phyloP scores from a whole-genome alignment of 2,329 filamentous ascomycete species.

The Colletotrichum tamarilloi region DNA sequence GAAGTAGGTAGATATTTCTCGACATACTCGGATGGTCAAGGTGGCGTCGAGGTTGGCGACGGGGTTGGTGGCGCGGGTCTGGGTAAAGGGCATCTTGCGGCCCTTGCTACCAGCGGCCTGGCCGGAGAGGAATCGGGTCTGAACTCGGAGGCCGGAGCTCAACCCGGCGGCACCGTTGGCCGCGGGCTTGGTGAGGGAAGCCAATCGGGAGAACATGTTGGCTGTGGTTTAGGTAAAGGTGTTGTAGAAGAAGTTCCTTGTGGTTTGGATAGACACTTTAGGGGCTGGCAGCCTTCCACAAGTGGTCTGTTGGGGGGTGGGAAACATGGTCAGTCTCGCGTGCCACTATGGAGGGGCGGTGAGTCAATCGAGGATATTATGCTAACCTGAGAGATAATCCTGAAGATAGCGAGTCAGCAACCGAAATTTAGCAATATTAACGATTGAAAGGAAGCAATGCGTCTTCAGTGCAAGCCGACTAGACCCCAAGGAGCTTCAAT shows the following conservation, averaged over 20 bases:
- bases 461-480: slow-evolving; percentile 1
- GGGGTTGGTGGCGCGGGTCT: slow-evolving; percentile 70
- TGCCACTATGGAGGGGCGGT: slow-evolving; percentile 46
- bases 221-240: slow-evolving; percentile 26
- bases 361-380: slow-evolving; percentile 49
- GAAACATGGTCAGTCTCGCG: slow-evolving; percentile 43
- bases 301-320: slow-evolving; percentile 55
- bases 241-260: slow-evolving; percentile 4
- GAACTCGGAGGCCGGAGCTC: slow-evolving; percentile 42
- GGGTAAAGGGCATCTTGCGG: slow-evolving; percentile 71
- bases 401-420: slow-evolving; percentile 59
- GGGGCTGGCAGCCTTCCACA: slow-evolving; percentile 63
- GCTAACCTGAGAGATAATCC: slow-evolving; percentile 83
- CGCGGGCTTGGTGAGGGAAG: slow-evolving; percentile 64
- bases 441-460: background rate
- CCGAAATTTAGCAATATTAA: slow-evolving; percentile 9
- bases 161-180: slow-evolving; percentile 56
- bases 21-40: slow-evolving; percentile 87
- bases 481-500: slow-evolving; percentile 7
- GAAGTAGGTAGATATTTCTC: background rate
- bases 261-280: slow-evolving; percentile 48
- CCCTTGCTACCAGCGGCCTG: slow-evolving; percentile 71
- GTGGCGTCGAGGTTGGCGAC: slow-evolving; percentile 84
- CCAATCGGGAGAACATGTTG: slow-evolving; percentile 71
- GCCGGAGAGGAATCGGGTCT: slow-evolving; percentile 52